Percentiles rank a stretch among this genome's conserved stretches.
These are phyloP conservation scores for Lablab purpureus DNA, from an alignment of 306 rosid species.

Conservation along the genomic window DNA sequence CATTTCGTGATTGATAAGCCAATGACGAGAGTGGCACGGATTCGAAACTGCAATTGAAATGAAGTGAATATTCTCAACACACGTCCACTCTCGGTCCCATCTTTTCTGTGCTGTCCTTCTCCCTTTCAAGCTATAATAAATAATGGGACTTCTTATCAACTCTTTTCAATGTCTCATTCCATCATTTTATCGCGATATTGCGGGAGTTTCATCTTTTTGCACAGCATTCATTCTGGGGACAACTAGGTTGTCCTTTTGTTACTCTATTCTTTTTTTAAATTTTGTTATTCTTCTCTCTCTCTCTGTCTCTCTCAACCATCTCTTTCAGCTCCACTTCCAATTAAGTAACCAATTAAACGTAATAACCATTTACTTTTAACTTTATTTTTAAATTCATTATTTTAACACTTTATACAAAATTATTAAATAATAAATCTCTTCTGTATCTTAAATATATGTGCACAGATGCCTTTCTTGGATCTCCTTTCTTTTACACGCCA, in stretches of 20 bases:
- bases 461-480: too few species aligned
- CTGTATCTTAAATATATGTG: neutral
- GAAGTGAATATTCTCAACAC: slow-evolving; percentile 71
- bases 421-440: neutral
- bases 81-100: slow-evolving; percentile 70
- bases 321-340: neutral
- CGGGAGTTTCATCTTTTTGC: neutral
- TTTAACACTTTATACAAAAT: neutral
- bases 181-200: slow-evolving; percentile 32
- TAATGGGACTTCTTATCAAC: neutral
- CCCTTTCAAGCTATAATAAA: slow-evolving; percentile 37
- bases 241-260: slow-evolving; percentile 12
- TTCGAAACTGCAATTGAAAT: slow-evolving; percentile 71
- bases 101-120: slow-evolving; percentile 60
- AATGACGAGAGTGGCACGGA: slow-evolving; percentile 47
- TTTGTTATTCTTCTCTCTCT: slow-evolving; percentile 8
- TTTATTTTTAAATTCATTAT: neutral
- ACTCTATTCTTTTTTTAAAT: neutral
- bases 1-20: slow-evolving; percentile 43
- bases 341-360: neutral
- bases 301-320: neutral
- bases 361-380: neutral
- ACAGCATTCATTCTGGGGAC: slow-evolving; percentile 12
- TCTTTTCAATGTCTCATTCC: neutral
- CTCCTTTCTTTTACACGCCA: too few species aligned